Base-by-base conservation (phyloP, 495 filamentous ascomycete species). In the Darksidea phi region DNA sequence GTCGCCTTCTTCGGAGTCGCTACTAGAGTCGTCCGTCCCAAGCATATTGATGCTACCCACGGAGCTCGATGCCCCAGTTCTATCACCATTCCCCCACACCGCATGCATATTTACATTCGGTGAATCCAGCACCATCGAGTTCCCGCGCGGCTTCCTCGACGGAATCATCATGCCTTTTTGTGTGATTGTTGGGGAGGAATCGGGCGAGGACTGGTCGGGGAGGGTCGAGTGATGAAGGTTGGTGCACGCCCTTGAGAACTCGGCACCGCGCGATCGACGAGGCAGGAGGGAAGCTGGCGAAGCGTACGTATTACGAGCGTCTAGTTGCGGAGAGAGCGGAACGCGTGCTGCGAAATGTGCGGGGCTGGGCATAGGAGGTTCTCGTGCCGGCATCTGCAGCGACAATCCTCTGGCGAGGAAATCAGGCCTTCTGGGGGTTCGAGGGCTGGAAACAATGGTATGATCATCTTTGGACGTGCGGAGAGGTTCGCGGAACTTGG, bases 181-280 rank as follows among this genome's bases (percentile, higher is more conserved):
- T 42, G 80, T 80, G 42, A 95, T 86, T n/a, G 84, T 91, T 0
- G 95, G 95, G 0, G 91, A 96, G 3, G 91, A 95, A 70, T 96
- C 92, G 12, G 95, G 94, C n/a, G 89, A 94, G 0, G 89, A 87
- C 66, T 91, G 86, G 54, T 88, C 87, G 43, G 91, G 91, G 7
- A 97, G 80, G 1, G 88, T 97, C 21, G 94, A 97, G 73, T 97
- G 95, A 76, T 98, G 94, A 11, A 98, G 81, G 64, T 91, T 95
- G 4, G 94, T 97, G 57, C 91, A 93, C 45, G 90, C 91, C 64
- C 92, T 82, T n/a, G 91, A 89, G 73, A 94, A 96, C 70, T 97
- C 92, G 49, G 95, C 75, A 26, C 91, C 91, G 23, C 92, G 84
- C 6, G 90, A 95, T 49, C 91, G 85, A 50, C 92, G 81, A 46